A percentile compares a stretch with the other conserved stretches of the same genome.
Evolutionary conservation across 352 stramenopile genomes (phyloP).

Genomic region (Blastocystis sp.): DNA sequence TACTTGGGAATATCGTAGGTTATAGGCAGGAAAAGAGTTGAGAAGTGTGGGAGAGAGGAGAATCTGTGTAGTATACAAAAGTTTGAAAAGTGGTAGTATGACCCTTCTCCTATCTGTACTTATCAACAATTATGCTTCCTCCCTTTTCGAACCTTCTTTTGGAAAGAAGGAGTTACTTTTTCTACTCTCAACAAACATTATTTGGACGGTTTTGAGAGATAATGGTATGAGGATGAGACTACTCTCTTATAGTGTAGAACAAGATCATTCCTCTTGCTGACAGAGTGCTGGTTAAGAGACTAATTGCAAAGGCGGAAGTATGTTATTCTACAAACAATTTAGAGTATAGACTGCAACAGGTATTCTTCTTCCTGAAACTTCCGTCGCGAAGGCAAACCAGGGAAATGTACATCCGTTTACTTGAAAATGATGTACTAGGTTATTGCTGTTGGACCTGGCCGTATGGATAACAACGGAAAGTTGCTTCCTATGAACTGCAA

Average conservation of each 20-base stretch:
- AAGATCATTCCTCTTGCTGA: conserved; percentile 62
- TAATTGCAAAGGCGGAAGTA: conserved; percentile 53
- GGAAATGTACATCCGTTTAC: not conserved
- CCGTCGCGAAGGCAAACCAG: conserved; percentile 52
- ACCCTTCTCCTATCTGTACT: not conserved
- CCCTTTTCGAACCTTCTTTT: not conserved
- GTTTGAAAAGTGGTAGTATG: not conserved
- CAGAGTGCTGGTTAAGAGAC: conserved; percentile 57
- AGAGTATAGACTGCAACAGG: conserved; percentile 30
- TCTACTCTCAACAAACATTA: not conserved
- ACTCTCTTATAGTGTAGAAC: not conserved
- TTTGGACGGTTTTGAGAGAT: not conserved
- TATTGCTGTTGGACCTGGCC: conserved; percentile 37
- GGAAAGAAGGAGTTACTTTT: conserved; percentile 48
- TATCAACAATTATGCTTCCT: not conserved
- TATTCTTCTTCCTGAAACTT: conserved; percentile 61
- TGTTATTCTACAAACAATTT: not conserved
- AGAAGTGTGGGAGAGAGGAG: no score
- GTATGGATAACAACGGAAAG: conserved; percentile 59
- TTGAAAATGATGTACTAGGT: conserved; percentile 23
- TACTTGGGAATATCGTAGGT: no score
- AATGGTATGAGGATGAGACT: not conserved
- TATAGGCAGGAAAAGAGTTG: no score
- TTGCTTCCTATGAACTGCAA: conserved; percentile 63
- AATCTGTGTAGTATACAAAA: not conserved